Evolutionary conservation across 2,329 filamentous ascomycete species (phyloP), one percentile per base, ranked within the genome.

Genomic region (Boeremia exigua): DNA sequence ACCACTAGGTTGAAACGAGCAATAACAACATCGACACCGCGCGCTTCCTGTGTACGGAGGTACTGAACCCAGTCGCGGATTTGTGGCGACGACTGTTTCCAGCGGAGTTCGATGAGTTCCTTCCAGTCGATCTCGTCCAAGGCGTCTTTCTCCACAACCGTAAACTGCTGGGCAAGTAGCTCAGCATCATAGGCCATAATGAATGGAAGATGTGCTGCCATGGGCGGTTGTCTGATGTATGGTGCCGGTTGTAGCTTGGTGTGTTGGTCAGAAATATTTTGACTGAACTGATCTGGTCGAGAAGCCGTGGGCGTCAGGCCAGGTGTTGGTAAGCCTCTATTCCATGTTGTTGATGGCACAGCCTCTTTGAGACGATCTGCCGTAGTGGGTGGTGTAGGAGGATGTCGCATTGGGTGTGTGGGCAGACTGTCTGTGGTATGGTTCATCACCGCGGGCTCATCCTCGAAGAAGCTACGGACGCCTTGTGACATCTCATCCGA

Each of bases 91-190:
- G 84, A 82, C 64, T 92, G 86, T 70, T 90, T 91, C 90, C 91
- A 94, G 46, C 86, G 86, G 82, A 95, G 88, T 50, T 92, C 89
- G 50, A 94, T 90, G 11, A 95, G 80, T 64, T 95, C 91, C 71
- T 90, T 92, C 91, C 91, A 95, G 75, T 94, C 90, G 59, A 95
- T 90, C 73, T 94, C 91, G 63, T 92, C 90, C 19, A 95, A 80
- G 1, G 90, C 91, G 70, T 94, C 91, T 72, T 94, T 93, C 69
- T 95, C 91, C 42, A 95, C 91, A 30, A 95, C 82, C 0, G 90
- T 94, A 63, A 95, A 91, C 66, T 95, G 91, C 72, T 93, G 88
- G 2, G 91, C 91, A 25, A 95, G 81, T 3, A 88, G 80, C 63
- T 91, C 87, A 6, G 91, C 92, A 66, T 92, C 89, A 64, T 92